Evolutionary conservation across 495 filamentous ascomycete species (phyloP), one percentile per base, ranked within the genome.

Genomic region (Jackrogersella minutella): DNA sequence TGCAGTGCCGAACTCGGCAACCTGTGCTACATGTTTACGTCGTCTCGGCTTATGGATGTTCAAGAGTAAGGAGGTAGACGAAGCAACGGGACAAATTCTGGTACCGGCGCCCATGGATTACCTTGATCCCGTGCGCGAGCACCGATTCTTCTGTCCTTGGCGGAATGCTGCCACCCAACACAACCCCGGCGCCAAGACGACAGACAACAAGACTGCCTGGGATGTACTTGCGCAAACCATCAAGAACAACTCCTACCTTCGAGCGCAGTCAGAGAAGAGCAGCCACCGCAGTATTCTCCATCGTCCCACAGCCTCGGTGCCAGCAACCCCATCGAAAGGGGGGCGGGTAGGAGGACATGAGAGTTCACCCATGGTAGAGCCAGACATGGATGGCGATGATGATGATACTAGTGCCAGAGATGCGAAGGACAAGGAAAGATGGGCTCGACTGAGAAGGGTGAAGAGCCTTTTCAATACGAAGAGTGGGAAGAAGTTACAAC

Each of bases 41-140:
- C 87, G 93, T 5, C 81, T 98, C 0, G 95, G 96, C 0, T 84
- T 99, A 5, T 99, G 95, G 95, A 88, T 99, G 78, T 99, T 96
- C 79, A 91, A 88, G 69, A 78, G 80, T 66, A 86, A 84, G 62
- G 77, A 82, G 61, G 68, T 85, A 26, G 78, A 82, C 64, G 69
- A 76, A 2, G 64, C 68, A 30, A 78, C 75, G 41, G 78, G 80
- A 5, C 79, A 82, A 54, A 76, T 83, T 16, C 76, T 86, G 2
- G 83, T 81, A 13, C 85, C 85, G 21, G 79, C 84, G 5, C 79
- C 85, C 7, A 84, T 91, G 75, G 84, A 84, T 58, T 83, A 86
- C 30, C 79, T 94, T n/a, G 85, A 92, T 67, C 85, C 86, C 2
- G 71, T 87, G 6, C 77, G 79, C 13, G 89, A 92, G 69, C 91